Conservation (phyloP, 306 rosid species). For the Lathyrus aphaca region DNA sequence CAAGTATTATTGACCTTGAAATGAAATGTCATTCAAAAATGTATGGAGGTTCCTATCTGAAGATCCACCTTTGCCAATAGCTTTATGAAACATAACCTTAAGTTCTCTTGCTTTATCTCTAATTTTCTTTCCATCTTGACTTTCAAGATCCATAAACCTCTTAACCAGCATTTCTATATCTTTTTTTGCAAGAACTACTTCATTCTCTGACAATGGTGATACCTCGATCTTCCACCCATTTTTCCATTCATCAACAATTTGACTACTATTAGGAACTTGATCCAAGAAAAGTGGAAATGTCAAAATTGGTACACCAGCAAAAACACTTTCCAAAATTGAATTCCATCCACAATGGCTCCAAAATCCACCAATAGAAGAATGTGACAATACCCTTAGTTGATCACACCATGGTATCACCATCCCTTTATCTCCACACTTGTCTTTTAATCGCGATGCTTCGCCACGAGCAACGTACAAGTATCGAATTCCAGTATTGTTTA, state of each 20-base stretch:
- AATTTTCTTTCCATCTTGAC: conserved; percentile 40
- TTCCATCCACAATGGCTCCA: conserved; percentile 74
- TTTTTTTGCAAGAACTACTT: conserved; percentile 31
- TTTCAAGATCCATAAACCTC: conserved; percentile 46
- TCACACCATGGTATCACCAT: conserved; percentile 63
- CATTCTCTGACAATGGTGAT: conserved; percentile 21
- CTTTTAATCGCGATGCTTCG: conserved; percentile 43
- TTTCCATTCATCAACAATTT: conserved; percentile 55
- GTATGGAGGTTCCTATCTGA: conserved; percentile 49
- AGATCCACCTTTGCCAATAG: conserved; percentile 51
- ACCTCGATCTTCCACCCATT: conserved; percentile 45
- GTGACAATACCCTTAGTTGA: conserved; percentile 58
- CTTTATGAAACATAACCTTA: conserved; percentile 43
- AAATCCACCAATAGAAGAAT: conserved; percentile 51
- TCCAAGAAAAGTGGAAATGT: conserved; percentile 57
- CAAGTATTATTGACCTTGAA: not conserved
- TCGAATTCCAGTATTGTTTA: conserved; percentile 35
- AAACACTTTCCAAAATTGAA: conserved; percentile 53
- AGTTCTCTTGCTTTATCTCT: conserved; percentile 49
- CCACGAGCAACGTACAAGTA: conserved; percentile 62
- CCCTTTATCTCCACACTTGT: conserved; percentile 49
- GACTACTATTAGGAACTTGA: conserved; percentile 52
- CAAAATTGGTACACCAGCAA: conserved; percentile 54
- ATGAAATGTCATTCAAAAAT: conserved; percentile 46
- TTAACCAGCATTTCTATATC: conserved; percentile 35